These are phyloP conservation scores for Alternaria infectoria DNA, from an alignment of 2,329 filamentous ascomycete genomes.

Conservation along the genomic window DNA sequence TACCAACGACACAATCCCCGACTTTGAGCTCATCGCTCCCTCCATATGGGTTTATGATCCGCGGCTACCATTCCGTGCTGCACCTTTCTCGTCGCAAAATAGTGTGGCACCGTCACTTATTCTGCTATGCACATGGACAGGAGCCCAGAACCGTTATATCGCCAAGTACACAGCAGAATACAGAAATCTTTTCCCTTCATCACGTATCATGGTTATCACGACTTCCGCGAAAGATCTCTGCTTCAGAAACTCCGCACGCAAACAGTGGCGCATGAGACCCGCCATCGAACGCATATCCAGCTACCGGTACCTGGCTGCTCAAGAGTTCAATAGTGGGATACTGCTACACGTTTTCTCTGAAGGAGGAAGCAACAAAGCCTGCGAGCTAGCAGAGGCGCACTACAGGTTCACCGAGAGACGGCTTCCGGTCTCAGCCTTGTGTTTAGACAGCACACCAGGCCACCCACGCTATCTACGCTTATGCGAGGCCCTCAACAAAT, in stretches of 20 bases:
- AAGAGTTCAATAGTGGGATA: conserved; percentile 11
- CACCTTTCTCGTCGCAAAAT: not conserved
- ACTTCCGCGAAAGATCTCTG: conserved; percentile 33
- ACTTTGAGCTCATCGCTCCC: conserved; percentile 23
- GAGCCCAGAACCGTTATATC: conserved; percentile 31
- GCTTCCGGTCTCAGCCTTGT: conserved; percentile 26
- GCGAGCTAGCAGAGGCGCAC: conserved; percentile 32
- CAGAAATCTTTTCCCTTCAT: conserved; percentile 28
- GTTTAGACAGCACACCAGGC: conserved; percentile 38
- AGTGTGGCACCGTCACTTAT: conserved; percentile 26
- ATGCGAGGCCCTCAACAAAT: conserved; percentile 29
- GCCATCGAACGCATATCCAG: conserved; percentile 25
- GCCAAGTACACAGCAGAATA: conserved; percentile 34
- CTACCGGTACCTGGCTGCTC: not conserved
- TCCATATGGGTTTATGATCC: conserved; percentile 21
- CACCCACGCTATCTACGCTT: conserved; percentile 30
- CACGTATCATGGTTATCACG: conserved; percentile 35
- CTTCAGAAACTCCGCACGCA: conserved; percentile 24
- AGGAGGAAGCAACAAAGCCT: conserved; percentile 38
- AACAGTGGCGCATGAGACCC: conserved; percentile 26
- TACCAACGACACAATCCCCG: conserved; percentile 8
- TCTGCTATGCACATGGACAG: conserved; percentile 38
- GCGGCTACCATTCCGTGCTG: not conserved
- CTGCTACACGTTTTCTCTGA: conserved; percentile 38
- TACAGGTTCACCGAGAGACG: conserved; percentile 15